phyloP scores from a whole-genome alignment of 2,329 filamentous ascomycete species.

The Diaporthe citri region DNA sequence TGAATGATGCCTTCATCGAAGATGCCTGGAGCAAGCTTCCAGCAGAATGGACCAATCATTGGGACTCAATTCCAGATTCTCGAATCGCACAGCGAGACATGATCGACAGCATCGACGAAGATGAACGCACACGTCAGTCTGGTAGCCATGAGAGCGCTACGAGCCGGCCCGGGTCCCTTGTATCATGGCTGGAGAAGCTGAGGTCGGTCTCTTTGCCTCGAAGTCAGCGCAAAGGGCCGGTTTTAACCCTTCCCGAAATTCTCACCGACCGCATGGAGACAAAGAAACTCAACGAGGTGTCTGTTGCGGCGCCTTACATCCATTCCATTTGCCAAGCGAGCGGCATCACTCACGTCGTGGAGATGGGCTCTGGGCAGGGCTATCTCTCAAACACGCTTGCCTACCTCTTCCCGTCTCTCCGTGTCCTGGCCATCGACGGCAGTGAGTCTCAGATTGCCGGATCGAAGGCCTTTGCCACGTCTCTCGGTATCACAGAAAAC shows the following conservation, averaged over 20 bases:
- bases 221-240: slow-evolving; percentile 40
- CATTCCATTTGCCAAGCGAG: slow-evolving; percentile 43
- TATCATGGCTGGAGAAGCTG: slow-evolving; percentile 44
- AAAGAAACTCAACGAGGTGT: slow-evolving; percentile 50
- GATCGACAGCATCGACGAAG: slow-evolving; percentile 47
- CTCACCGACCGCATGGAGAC: slow-evolving; percentile 47
- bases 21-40: slow-evolving; percentile 49
- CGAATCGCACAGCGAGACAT: slow-evolving; percentile 48
- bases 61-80: slow-evolving; percentile 46
- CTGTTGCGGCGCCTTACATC: slow-evolving; percentile 46
- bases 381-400: slow-evolving; percentile 49
- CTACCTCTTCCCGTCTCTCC: slow-evolving; percentile 46
- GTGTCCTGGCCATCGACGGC: slow-evolving; percentile 49
- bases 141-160: not conserved
- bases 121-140: not conserved
- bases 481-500: slow-evolving; percentile 43
- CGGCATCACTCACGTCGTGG: slow-evolving; percentile 46
- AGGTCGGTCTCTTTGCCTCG: slow-evolving; percentile 46
- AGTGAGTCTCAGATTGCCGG: slow-evolving; percentile 48
- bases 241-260: slow-evolving; percentile 41
- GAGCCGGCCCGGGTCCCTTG: slow-evolving; percentile 43
- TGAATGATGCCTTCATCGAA: slow-evolving; percentile 50
- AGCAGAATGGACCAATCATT: slow-evolving; percentile 49
- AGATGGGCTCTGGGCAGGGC: slow-evolving; percentile 47
- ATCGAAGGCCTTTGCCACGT: slow-evolving; percentile 44